These are phyloP conservation scores for Haplographium delicatum DNA, from an alignment of 495 filamentous ascomycete genomes.

Conservation along the genomic window DNA sequence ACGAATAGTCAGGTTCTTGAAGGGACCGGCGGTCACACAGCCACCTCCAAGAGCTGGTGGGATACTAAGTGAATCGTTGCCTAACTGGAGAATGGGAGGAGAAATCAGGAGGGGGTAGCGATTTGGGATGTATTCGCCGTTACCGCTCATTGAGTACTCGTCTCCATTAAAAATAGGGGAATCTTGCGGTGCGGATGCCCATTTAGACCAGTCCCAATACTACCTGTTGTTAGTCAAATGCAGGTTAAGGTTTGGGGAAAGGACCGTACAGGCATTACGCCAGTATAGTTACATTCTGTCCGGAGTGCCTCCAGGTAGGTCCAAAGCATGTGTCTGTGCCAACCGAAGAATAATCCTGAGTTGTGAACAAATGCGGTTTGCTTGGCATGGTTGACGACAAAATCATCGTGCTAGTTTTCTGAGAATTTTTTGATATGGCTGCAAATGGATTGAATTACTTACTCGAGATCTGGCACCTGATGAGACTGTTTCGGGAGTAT, in stretches of 20 bases:
- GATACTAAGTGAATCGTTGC: background rate
- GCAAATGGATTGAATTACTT: background rate
- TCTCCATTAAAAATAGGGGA: slow-evolving; percentile 62
- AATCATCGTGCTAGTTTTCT: slow-evolving; percentile 49
- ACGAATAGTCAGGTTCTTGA: slow-evolving; percentile 43
- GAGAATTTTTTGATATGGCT: background rate
- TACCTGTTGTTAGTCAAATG: too few relatives aligned
- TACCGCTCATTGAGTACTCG: slow-evolving; percentile 54
- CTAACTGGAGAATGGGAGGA: slow-evolving; percentile 25
- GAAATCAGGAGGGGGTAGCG: background rate
- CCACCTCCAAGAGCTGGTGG: slow-evolving; percentile 54
- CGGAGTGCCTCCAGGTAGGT: slow-evolving; percentile 62
- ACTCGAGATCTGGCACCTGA: slow-evolving; percentile 37
- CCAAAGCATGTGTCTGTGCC: slow-evolving; percentile 68
- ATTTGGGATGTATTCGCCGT: slow-evolving; percentile 47
- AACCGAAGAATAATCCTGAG: slow-evolving; percentile 58
- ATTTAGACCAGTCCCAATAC: slow-evolving; percentile 48
- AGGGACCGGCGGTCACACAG: slow-evolving; percentile 57
- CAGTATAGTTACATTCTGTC: slow-evolving; percentile 65
- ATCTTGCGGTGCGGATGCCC: slow-evolving; percentile 35
- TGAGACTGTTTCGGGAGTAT: slow-evolving; percentile 30
- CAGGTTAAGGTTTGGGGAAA: too few relatives aligned
- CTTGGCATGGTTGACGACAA: slow-evolving; percentile 62
- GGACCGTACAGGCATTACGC: slow-evolving; percentile 27
- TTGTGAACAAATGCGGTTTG: slow-evolving; percentile 58